A percentile compares a stretch with the other conserved stretches of the same genome.
These are phyloP conservation scores for Anthracocystis panici-leucophaei DNA, from an alignment of 1,284 basidiomycete genomes.

Conservation along the genomic window DNA sequence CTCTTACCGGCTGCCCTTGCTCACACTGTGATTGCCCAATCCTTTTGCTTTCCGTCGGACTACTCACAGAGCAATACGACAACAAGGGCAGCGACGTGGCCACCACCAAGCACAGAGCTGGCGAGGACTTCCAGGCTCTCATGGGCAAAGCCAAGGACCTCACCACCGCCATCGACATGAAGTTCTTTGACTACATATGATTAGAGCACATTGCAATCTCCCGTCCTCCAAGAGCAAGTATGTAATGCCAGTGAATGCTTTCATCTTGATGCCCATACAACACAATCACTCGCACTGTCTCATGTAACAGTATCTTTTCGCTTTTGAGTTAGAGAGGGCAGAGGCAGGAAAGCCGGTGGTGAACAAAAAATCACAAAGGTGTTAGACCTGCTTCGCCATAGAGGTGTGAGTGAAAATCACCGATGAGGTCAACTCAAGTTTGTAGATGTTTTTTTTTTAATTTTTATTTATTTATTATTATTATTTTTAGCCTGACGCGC, in stretches of 20 bases:
- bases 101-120: constrained; percentile 25
- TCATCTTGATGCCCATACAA: too few relatives aligned
- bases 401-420: not conserved
- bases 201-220: not conserved
- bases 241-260: not conserved
- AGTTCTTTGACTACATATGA: constrained; percentile 45
- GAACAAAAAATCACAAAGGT: too few relatives aligned
- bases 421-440: constrained; percentile 10
- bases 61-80: constrained; percentile 45
- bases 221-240: not conserved
- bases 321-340: too few relatives aligned
- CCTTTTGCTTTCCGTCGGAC: too few relatives aligned
- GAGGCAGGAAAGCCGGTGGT: too few relatives aligned
- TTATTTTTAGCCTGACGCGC: not conserved
- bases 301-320: too few relatives aligned
- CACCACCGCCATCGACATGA: constrained; percentile 43
- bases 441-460: constrained; percentile 28
- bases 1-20: too few relatives aligned
- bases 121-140: constrained; percentile 43
- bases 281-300: too few relatives aligned
- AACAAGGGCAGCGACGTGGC: constrained; percentile 49
- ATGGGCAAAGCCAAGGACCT: constrained; percentile 43
- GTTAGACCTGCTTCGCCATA: too few relatives aligned
- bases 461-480: too few relatives aligned
- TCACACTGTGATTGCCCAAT: too few relatives aligned